A percentile compares a stretch with the other conserved stretches of the same genome.
Conservation (phyloP, 768 basidiomycete genomes). For the Suillus subalutaceus region DNA sequence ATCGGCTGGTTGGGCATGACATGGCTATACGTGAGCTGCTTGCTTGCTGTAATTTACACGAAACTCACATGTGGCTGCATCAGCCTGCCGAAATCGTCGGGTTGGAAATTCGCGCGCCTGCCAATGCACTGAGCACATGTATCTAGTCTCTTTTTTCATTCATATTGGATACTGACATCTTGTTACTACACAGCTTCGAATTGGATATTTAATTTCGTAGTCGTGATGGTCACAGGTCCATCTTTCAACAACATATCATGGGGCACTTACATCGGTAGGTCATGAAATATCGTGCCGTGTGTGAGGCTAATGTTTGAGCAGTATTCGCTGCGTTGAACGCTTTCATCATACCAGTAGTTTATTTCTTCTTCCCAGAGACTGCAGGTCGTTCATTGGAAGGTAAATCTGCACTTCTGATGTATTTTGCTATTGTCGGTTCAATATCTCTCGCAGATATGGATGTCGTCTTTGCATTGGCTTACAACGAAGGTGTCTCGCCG, state of each 20-base stretch:
- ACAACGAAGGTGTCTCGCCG: constrained; percentile 48
- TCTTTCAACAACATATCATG: constrained; percentile 60
- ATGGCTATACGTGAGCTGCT: constrained; percentile 59
- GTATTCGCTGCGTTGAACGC: constrained; percentile 62
- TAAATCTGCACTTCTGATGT: constrained; percentile 15
- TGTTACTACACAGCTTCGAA: constrained; percentile 33
- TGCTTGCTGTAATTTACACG: background rate
- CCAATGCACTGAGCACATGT: constrained; percentile 64
- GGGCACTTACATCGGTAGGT: constrained; percentile 59
- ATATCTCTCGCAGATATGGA: constrained; percentile 36
- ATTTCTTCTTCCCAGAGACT: constrained; percentile 65
- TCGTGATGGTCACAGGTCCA: constrained; percentile 65
- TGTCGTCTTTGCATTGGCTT: constrained; percentile 48
- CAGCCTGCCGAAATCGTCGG: constrained; percentile 70
- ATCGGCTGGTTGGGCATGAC: constrained; percentile 74
- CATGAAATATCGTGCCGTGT: background rate
- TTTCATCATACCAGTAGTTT: constrained; percentile 57
- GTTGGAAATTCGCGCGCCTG: constrained; percentile 61
- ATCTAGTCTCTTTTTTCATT: background rate
- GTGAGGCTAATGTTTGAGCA: constrained; percentile 14
- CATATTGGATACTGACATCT: constrained; percentile 2
- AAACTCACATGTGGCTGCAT: background rate
- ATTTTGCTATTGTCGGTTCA: background rate
- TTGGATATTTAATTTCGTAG: constrained; percentile 61
- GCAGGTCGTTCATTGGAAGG: constrained; percentile 61